Conservation (phyloP, 192 early-diverging fungal species). For the Coemansia sp. region DNA sequence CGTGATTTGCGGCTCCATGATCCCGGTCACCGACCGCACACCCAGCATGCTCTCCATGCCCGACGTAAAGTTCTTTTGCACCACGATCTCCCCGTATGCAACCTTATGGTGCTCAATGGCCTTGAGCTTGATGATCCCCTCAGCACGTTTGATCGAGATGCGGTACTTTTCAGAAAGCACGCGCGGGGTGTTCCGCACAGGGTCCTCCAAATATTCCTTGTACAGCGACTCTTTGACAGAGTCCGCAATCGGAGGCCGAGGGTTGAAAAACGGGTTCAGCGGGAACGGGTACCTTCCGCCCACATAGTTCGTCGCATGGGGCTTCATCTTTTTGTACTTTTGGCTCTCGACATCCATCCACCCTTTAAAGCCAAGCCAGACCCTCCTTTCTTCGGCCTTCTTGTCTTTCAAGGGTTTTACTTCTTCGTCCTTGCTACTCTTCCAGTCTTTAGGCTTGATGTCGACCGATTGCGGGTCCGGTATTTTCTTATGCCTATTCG, state of each 20-base stretch:
- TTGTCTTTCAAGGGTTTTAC: neutral
- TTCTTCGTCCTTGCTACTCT: neutral
- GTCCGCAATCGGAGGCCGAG: constrained; percentile 71
- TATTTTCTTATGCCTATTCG: too few relatives aligned
- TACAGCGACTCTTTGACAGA: constrained; percentile 70
- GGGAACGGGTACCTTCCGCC: constrained; percentile 69
- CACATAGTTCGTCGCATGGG: constrained; percentile 28
- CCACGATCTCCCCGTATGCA: constrained; percentile 46
- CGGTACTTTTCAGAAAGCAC: constrained; percentile 65
- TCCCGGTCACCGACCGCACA: constrained; percentile 13
- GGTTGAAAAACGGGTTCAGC: constrained; percentile 84
- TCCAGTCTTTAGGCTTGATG: neutral
- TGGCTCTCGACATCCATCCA: constrained; percentile 27
- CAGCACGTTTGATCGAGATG: constrained; percentile 78
- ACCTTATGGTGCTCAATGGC: constrained; percentile 71
- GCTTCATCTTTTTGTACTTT: constrained; percentile 22
- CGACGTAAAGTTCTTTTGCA: constrained; percentile 67
- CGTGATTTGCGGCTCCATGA: constrained; percentile 58
- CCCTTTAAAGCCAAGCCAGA: constrained; percentile 19
- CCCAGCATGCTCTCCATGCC: constrained; percentile 87
- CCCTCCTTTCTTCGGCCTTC: neutral
- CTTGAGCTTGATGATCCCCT: constrained; percentile 90
- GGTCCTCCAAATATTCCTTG: constrained; percentile 59
- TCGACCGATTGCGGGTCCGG: too few relatives aligned
- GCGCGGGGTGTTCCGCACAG: constrained; percentile 62